Evolutionary conservation across 2,329 filamentous ascomycete genomes (phyloP), one percentile per base, ranked within the genome.

Genomic region (Metarhizium brunneum): DNA sequence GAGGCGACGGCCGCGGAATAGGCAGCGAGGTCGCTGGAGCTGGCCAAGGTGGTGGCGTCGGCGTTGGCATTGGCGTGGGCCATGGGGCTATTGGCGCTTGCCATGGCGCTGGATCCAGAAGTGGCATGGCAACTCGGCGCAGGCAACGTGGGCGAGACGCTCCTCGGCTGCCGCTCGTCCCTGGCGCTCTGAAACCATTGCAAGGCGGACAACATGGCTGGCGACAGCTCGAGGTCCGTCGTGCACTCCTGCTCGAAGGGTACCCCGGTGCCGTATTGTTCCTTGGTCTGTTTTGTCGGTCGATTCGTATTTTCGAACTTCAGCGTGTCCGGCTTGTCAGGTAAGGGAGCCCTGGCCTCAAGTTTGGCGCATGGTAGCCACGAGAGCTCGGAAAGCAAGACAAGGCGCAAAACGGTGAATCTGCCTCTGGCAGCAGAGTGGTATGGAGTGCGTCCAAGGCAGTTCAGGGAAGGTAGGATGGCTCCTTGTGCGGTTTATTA

Each of bases 101-200:
- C 49, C 38, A 38, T n/a, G 54, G 47, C 30, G n/a, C 47, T 54
- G 51, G 48, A 29, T 16, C 47, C 47, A 36, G 43, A 54, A 30
- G 11, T 48, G 45, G n/a, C 18, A 47, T 29, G 8, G n/a, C 4
- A 18, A 16, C 45, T 30, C 20, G 25, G 30, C 25, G 25, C 30
- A 20, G 38, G 11, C 38, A 11, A 47, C 51, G 48, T 53, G 40
- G 52, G 47, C 43, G 18, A 47, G 4, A 13, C 29, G 43, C 6
- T 4, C 16, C 43, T 18, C 43, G 16, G 43, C 18, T 20, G 43
- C 43, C 43, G 43, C 43, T 58, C 57, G 60, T 64, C 61, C 55
- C 63, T 59, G 57, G 61, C 54, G 60, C 60, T 65, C 59, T 67
- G 65, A 58, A 66, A 63, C 67, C 65, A 66, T 53, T 53, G 61